Evolutionary conservation across 768 basidiomycete species (phyloP).

Genomic region (Exidia glandulosa): DNA sequence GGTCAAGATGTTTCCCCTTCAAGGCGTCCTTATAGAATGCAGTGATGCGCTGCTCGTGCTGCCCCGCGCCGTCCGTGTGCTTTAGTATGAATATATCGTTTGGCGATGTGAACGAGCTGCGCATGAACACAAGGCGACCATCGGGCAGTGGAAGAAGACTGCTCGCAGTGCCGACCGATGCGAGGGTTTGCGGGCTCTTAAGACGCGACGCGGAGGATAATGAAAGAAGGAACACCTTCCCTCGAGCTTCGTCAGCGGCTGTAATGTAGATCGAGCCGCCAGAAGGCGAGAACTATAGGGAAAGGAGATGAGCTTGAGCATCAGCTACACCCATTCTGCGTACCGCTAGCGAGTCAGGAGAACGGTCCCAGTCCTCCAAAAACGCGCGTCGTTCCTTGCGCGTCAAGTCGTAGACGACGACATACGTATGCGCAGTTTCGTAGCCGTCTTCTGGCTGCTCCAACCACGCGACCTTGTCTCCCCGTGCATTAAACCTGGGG

Average conservation of each 20-base stretch:
- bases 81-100: constrained; percentile 64
- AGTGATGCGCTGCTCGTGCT: constrained; percentile 40
- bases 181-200: constrained; percentile 47
- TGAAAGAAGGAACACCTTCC: constrained; percentile 61
- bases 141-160: constrained; percentile 49
- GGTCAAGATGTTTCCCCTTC: constrained; percentile 42
- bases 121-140: constrained; percentile 58
- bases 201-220: constrained; percentile 27
- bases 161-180: constrained; percentile 43
- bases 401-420: constrained; percentile 67
- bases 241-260: constrained; percentile 66
- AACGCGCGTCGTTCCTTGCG: constrained; percentile 56
- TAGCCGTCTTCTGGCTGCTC: constrained; percentile 82
- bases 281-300: constrained; percentile 57
- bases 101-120: constrained; percentile 65
- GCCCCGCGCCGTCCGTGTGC: constrained; percentile 25
- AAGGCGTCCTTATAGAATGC: constrained; percentile 47
- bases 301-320: neutral
- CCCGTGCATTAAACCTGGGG: constrained; percentile 57
- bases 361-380: constrained; percentile 80
- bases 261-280: constrained; percentile 59
- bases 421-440: constrained; percentile 51
- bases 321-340: constrained; percentile 13
- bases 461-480: constrained; percentile 73
- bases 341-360: constrained; percentile 51